phyloP scores from a whole-genome alignment of 202 grass and related monocot genomes.

The Setaria viridis region DNA sequence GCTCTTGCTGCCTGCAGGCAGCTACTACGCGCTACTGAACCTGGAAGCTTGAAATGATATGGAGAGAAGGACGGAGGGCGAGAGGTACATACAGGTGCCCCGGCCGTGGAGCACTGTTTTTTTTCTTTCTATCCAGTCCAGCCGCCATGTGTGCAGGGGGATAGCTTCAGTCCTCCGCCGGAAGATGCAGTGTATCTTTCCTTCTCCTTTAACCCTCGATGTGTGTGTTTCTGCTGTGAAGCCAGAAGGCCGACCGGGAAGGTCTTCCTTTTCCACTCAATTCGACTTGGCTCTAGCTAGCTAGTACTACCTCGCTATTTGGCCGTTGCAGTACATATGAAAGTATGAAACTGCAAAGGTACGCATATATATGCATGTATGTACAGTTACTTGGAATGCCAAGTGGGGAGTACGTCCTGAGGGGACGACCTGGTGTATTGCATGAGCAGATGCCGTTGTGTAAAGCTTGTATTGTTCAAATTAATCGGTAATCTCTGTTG shows the following conservation, averaged over 20 bases:
- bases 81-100: conserved; percentile 8
- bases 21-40: not conserved
- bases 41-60: conserved; percentile 14
- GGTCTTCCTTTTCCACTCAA: not conserved
- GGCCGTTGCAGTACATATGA: conserved; percentile 12
- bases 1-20: not conserved
- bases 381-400: not conserved
- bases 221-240: conserved; percentile 27
- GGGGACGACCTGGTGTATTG: not conserved
- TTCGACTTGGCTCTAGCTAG: conserved; percentile 4
- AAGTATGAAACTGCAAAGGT: conserved; percentile 11
- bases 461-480: conserved; percentile 6
- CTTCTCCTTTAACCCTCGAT: not conserved
- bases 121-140: not conserved
- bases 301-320: not conserved
- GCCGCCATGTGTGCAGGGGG: conserved; percentile 21
- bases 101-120: not conserved
- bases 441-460: not conserved
- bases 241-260: not conserved
- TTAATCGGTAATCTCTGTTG: not conserved
- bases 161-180: conserved; percentile 25
- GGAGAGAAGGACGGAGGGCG: not conserved
- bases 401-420: not conserved
- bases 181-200: conserved; percentile 10
- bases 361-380: not conserved